Percentiles rank a stretch among this genome's conserved stretches.
These are phyloP conservation scores for Polygonum maritimum DNA, from an alignment of 148 eudicot genomes.

Conservation along the genomic window DNA sequence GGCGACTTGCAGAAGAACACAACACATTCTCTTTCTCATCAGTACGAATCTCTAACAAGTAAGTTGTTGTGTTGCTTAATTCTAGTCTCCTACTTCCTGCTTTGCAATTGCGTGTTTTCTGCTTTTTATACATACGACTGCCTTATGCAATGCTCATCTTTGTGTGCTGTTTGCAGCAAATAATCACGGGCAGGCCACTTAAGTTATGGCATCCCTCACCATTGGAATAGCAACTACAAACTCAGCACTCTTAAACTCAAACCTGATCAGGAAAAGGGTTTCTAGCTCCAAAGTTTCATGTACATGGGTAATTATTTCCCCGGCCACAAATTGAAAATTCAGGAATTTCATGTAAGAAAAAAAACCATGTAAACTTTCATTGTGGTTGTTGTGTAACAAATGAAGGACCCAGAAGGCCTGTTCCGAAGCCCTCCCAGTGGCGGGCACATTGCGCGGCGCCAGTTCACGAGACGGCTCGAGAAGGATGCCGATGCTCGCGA, in stretches of 20 bases:
- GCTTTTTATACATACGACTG: neutral
- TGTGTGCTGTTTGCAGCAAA: neutral
- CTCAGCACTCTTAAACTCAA: slow-evolving; percentile 14
- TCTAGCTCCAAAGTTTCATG: slow-evolving; percentile 44
- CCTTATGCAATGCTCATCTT: too few species aligned
- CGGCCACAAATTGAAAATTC: neutral
- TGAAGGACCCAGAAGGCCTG: slow-evolving; percentile 89
- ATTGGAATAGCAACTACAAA: slow-evolving; percentile 18
- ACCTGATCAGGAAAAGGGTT: neutral
- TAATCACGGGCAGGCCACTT: neutral
- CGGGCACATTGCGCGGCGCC: slow-evolving; percentile 61
- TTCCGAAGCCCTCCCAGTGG: slow-evolving; percentile 44
- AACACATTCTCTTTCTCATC: neutral
- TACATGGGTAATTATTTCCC: slow-evolving; percentile 46
- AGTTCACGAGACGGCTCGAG: slow-evolving; percentile 54
- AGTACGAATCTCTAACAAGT: neutral
- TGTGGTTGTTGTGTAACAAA: slow-evolving; percentile 15
- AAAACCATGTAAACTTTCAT: neutral
- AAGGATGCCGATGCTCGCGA: slow-evolving; percentile 71
- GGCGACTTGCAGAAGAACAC: neutral
- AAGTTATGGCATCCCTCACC: slow-evolving; percentile 36
- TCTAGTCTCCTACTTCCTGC: neutral
- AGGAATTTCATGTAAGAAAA: neutral
- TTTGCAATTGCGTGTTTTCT: neutral
- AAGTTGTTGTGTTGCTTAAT: neutral